Evolutionary conservation across 2,329 filamentous ascomycete species (phyloP).

Genomic region (Leptographium radiaticola): DNA sequence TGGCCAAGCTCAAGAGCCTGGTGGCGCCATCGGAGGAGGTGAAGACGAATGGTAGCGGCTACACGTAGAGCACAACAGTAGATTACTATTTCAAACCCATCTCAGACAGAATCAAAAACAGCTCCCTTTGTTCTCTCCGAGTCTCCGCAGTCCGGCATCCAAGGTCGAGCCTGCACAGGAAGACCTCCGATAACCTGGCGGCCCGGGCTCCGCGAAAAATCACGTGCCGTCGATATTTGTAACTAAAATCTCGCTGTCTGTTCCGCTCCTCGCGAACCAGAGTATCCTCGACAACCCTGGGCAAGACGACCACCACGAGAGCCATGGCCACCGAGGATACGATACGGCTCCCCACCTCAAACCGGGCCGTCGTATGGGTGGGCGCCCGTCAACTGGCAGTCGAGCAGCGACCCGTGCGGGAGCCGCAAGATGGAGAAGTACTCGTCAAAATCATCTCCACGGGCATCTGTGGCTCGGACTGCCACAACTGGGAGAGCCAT

Average conservation of each 20-base stretch:
- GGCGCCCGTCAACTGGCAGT: conserved; percentile 25
- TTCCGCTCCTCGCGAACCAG: no score
- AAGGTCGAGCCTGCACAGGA: no score
- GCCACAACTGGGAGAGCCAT: conserved; percentile 15
- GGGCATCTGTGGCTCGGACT: conserved; percentile 12
- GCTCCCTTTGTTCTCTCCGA: no score
- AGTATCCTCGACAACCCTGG: no score
- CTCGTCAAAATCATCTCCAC: conserved; percentile 11
- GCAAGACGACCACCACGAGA: no score
- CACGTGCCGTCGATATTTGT: no score
- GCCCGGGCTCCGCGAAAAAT: no score
- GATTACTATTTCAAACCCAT: no score
- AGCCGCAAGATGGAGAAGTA: conserved; percentile 15
- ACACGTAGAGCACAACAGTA: not conserved
- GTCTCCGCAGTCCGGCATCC: no score
- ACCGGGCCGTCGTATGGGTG: conserved; percentile 14
- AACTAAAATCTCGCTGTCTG: no score
- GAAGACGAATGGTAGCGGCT: not conserved
- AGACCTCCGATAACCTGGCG: not conserved
- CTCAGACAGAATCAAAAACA: no score
- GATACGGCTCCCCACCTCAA: conserved; percentile 7
- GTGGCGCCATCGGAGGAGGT: not conserved
- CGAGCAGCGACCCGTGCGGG: conserved; percentile 30
- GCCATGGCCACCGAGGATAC: not conserved
- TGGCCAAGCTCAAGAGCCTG: conserved; percentile 14